Percentiles rank a stretch among this genome's conserved stretches.
Conservation (phyloP, 371 early-diverging fungal genomes). For the Synchytrium microbalum region DNA sequence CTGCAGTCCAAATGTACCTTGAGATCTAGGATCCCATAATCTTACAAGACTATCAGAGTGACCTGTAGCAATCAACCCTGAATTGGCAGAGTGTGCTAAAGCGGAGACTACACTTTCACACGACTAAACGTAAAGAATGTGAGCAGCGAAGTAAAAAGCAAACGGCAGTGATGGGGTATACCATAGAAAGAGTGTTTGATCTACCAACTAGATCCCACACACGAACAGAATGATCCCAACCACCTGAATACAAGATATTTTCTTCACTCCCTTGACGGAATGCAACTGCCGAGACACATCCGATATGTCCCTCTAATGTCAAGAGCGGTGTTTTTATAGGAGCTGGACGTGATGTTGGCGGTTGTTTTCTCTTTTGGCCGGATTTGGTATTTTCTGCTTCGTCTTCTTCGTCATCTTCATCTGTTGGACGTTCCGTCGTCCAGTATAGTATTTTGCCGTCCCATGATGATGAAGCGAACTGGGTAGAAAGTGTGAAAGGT, state of each 20-base stretch:
- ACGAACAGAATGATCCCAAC: slow-evolving; percentile 89
- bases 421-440: slow-evolving; percentile 54
- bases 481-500: not conserved
- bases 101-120: slow-evolving; percentile 79
- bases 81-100: slow-evolving; percentile 59
- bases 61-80: slow-evolving; percentile 75
- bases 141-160: not conserved
- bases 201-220: slow-evolving; percentile 78
- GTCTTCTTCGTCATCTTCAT: slow-evolving; percentile 41
- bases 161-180: slow-evolving; percentile 17
- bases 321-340: slow-evolving; percentile 1
- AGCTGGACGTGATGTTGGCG: not conserved
- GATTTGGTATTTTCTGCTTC: slow-evolving; percentile 37
- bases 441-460: slow-evolving; percentile 76
- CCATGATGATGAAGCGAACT: slow-evolving; percentile 73
- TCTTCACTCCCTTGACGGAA: slow-evolving; percentile 39
- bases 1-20: slow-evolving; percentile 36
- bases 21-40: slow-evolving; percentile 82
- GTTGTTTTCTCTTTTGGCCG: not conserved
- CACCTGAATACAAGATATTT: slow-evolving; percentile 63
- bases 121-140: slow-evolving; percentile 37
- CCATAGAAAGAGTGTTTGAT: slow-evolving; percentile 66
- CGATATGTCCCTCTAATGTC: slow-evolving; percentile 65
- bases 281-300: slow-evolving; percentile 64
- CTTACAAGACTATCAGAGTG: slow-evolving; percentile 73